Percentiles rank a stretch among this genome's conserved stretches.
Conservation (phyloP, 345 rosid genomes). For the Kernera saxatilis region DNA sequence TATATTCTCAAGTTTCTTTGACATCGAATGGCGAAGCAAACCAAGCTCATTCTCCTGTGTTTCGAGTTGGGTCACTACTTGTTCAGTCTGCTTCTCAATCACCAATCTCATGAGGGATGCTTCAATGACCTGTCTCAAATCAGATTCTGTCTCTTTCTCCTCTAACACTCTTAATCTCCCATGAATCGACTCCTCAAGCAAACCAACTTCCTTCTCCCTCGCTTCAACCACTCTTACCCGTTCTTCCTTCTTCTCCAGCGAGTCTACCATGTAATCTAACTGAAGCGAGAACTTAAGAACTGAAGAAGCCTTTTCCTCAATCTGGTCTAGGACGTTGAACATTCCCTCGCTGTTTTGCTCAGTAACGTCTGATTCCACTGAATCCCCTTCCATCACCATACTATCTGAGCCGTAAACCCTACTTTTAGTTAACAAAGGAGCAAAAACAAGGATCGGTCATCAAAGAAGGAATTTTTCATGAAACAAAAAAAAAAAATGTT, state of each 20-base stretch:
- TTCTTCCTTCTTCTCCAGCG: conserved; percentile 1
- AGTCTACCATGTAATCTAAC: background rate
- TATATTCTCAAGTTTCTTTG: background rate
- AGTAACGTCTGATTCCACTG: background rate
- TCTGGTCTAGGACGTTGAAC: background rate
- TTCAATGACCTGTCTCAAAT: background rate
- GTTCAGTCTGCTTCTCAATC: conserved; percentile 4
- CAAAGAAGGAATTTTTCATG: background rate
- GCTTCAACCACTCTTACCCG: background rate
- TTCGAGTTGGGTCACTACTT: background rate
- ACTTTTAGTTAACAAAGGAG: background rate
- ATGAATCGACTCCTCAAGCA: background rate
- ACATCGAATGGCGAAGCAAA: background rate
- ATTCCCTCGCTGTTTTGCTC: background rate
- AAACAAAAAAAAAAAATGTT: background rate
- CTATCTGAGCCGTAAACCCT: background rate
- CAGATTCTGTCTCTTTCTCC: background rate
- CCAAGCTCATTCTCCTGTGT: background rate
- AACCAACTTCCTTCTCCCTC: background rate
- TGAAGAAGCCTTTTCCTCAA: background rate
- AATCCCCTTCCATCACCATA: background rate
- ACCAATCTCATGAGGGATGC: background rate
- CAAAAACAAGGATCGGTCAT: background rate
- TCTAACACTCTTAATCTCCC: background rate
- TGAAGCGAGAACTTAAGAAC: background rate